These are phyloP conservation scores for Dothidotthia symphoricarpi DNA, from an alignment of 2,329 filamentous ascomycete species.

Conservation along the genomic window DNA sequence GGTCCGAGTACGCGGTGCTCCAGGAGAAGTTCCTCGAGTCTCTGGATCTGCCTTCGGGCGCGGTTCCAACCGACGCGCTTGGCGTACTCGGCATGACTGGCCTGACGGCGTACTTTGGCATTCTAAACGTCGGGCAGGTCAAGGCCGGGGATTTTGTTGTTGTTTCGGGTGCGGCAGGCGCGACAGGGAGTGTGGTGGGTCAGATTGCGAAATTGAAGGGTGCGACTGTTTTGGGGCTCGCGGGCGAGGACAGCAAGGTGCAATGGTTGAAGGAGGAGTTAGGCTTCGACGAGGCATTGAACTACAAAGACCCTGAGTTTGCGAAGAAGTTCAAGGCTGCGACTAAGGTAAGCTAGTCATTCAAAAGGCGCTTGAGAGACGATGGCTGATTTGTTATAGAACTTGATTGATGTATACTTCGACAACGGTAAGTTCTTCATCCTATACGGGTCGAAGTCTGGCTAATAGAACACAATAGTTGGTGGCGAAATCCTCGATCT, in stretches of 20 bases:
- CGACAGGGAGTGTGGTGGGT: constrained; percentile 72
- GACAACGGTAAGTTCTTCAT: constrained; percentile 45
- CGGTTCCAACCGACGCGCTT: constrained; percentile 57
- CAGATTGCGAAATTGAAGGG: constrained; percentile 75
- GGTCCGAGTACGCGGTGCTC: constrained; percentile 65
- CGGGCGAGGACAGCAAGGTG: constrained; percentile 55
- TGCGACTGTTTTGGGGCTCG: constrained; percentile 52
- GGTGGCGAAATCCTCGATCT: constrained; percentile 52
- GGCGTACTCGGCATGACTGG: constrained; percentile 61
- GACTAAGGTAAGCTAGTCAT: constrained; percentile 39
- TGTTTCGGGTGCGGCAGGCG: constrained; percentile 74
- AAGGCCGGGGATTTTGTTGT: constrained; percentile 72
- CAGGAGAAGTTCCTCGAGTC: constrained; percentile 51
- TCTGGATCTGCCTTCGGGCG: constrained; percentile 47
- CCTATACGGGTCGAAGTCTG: neutral
- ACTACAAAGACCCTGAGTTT: constrained; percentile 55
- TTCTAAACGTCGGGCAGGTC: constrained; percentile 65
- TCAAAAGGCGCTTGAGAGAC: neutral
- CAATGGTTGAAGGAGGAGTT: constrained; percentile 54
- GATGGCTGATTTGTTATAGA: constrained; percentile 8
- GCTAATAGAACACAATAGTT: constrained; percentile 31
- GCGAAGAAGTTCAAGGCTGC: constrained; percentile 48
- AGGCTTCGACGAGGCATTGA: constrained; percentile 55
- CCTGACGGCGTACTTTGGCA: constrained; percentile 74
- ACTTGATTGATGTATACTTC: constrained; percentile 52